Base-by-base conservation (phyloP, 2,329 filamentous ascomycete species). In the Chaetomiaceae sp. region DNA sequence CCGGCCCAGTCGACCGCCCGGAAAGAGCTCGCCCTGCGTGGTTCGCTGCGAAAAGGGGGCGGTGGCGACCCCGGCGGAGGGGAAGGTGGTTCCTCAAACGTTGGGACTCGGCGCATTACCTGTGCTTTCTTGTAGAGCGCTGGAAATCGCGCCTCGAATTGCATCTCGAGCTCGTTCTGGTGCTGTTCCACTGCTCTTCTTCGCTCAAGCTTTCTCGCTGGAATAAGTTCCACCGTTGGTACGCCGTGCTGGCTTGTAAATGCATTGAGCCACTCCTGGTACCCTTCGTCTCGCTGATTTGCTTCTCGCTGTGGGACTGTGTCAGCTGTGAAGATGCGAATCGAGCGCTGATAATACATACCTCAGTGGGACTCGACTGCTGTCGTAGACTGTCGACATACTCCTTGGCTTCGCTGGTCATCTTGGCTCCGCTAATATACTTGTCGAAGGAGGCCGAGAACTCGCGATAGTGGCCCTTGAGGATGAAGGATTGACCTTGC, bases 381-480 rank as follows among this genome's bases (percentile, higher is more conserved):
- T 68, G 65, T n/a, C 68, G 61, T 9, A 72, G 59, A 37, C 66
- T 63, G 39, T 72, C 71, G 3, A 69, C 51, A 49, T 73, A 70
- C 38, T 70, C 65, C 33, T 66, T 68, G n/a, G 68, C 68, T 7
- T 66, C 66, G 19, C 68, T 63, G 1, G 69, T 71, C 60, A 69
- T 75, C 53, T 67, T 73, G 25, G 65, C 59, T 4, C 70, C 72
- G 17, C 67, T 68, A 52, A 79, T 75, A 53, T 77, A 74, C 52
- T 73, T 73, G 53, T 73, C 71, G 55, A 78, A 81, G 0, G 74
- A 76, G 21, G 68, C 67, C 14, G 75, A 76, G 54, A 81, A 81
- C 55, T 81, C 77, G 41, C 71, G 70, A 59, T 76, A 81, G 47
- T 78, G 75, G 0, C 78, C 77, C 58, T 79, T 79, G 30, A 81